Percentiles rank a stretch among this genome's conserved stretches.
Conservation (phyloP, 306 rosid genomes). For the Prosopis cineraria region DNA sequence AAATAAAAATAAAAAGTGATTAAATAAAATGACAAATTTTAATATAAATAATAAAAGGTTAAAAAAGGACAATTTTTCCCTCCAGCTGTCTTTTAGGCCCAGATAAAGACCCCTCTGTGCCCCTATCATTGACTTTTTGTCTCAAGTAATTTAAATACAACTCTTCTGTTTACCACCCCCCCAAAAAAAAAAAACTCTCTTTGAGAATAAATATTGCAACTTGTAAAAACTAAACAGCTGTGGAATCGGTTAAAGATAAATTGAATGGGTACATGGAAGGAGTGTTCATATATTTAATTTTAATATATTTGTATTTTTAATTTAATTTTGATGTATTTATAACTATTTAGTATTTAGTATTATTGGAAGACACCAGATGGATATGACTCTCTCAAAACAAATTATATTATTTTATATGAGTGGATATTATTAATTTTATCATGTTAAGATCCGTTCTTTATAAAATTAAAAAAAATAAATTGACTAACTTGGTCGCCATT, state of each 20-base stretch:
- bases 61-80: not conserved
- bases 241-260: not conserved
- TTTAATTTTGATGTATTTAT: not conserved
- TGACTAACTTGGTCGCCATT: not conserved
- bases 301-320: not conserved
- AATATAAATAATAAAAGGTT: too few species aligned
- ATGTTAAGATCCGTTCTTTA: not conserved
- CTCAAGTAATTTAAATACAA: too few species aligned
- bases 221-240: not conserved
- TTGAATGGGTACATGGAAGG: not conserved
- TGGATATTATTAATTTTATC: not conserved
- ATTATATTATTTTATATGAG: not conserved
- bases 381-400: not conserved
- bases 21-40: too few species aligned
- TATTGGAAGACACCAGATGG: not conserved
- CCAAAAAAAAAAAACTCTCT: too few species aligned
- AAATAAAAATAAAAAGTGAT: too few species aligned
- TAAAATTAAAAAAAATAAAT: not conserved
- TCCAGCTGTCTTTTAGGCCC: not conserved
- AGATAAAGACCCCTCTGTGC: not conserved
- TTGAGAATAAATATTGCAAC: too few species aligned
- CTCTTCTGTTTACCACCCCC: too few species aligned
- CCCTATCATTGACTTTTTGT: not conserved
- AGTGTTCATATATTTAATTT: not conserved
- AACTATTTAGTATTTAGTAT: not conserved